Conservation (phyloP, 352 stramenopile species). For the Pythium diclinum region DNA sequence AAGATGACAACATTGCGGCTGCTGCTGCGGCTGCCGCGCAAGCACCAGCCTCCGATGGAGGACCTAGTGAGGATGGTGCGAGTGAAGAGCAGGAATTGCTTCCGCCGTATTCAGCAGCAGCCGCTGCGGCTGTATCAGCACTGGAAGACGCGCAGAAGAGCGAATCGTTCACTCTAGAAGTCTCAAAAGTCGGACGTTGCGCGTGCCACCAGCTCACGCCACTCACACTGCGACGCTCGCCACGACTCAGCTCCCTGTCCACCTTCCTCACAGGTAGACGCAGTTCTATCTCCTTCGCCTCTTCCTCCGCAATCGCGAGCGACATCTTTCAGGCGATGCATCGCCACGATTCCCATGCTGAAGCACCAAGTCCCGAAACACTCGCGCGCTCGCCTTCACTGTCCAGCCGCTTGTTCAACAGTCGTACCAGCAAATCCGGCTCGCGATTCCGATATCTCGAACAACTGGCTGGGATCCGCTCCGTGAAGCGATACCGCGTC, state of each 20-base stretch:
- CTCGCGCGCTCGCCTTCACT: conserved; percentile 2
- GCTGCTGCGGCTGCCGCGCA: not conserved
- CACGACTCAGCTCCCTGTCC: conserved; percentile 21
- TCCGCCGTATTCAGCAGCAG: not conserved
- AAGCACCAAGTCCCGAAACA: not conserved
- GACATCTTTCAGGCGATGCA: conserved; percentile 9
- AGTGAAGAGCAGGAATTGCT: conserved; percentile 2
- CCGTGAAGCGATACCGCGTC: conserved; percentile 44
- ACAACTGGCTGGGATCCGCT: conserved; percentile 24
- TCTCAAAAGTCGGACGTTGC: conserved; percentile 49
- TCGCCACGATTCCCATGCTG: not conserved
- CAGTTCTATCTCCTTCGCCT: conserved; percentile 27
- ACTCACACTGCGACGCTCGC: conserved; percentile 37
- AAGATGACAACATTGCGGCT: conserved; percentile 8
- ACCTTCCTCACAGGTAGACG: conserved; percentile 23
- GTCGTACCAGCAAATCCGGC: conserved; percentile 18
- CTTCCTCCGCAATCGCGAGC: not conserved
- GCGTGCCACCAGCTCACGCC: conserved; percentile 54
- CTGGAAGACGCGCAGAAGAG: conserved; percentile 3
- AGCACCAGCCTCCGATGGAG: not conserved
- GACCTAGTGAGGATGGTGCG: conserved; percentile 1
- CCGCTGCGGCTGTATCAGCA: not conserved
- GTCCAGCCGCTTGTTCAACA: not conserved
- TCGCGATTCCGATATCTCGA: conserved; percentile 27
- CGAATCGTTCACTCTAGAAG: conserved; percentile 40